Conservation (phyloP, 495 filamentous ascomycete genomes). For the Penicillium goetzii region DNA sequence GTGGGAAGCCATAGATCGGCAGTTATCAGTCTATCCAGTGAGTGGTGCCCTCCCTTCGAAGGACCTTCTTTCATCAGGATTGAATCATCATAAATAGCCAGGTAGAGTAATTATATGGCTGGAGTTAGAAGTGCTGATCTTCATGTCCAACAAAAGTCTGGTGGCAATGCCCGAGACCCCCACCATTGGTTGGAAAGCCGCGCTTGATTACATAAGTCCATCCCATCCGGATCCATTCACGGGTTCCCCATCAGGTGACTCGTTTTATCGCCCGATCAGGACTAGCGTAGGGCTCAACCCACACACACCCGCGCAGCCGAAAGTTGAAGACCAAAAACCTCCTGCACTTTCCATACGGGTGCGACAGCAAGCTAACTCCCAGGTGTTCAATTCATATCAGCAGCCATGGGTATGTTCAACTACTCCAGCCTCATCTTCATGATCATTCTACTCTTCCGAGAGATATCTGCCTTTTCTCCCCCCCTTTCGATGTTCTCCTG, state of each 20-base stretch:
- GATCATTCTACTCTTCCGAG: not conserved
- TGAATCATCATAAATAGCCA: not conserved
- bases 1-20: not conserved
- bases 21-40: not conserved
- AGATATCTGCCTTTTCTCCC: constrained; percentile 2
- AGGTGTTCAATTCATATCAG: constrained; percentile 49
- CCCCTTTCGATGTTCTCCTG: not conserved
- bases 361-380: constrained; percentile 52
- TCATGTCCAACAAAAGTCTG: no score
- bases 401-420: constrained; percentile 53
- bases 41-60: not conserved
- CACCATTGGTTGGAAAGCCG: not conserved
- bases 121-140: no score
- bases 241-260: constrained; percentile 10
- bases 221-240: not conserved
- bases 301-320: constrained; percentile 51
- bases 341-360: constrained; percentile 46
- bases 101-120: not conserved
- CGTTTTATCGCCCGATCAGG: constrained; percentile 25
- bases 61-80: not conserved
- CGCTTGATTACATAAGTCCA: not conserved
- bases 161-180: no score
- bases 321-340: constrained; percentile 51
- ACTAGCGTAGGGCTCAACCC: constrained; percentile 56
- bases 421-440: not conserved